Base-by-base conservation (phyloP, 176 grass and related monocot species). In the Lolium perenne region DNA sequence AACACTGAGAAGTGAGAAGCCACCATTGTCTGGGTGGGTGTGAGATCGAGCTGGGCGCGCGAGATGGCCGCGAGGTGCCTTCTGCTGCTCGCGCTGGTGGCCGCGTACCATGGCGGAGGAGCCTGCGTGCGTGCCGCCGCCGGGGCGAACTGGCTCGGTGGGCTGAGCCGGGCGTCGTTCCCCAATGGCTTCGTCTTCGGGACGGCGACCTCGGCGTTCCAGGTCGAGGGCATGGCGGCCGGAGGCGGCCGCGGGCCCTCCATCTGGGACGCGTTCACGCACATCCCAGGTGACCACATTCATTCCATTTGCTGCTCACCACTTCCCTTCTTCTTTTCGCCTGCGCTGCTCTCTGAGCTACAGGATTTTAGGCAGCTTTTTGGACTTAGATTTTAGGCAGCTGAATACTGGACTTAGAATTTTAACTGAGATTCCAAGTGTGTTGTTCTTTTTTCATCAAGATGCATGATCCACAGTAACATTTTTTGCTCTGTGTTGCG, bases 251-350 rank as follows among this genome's bases (percentile, higher is more conserved):
- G 89, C 49, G 92, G 92, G 3, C 89, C 92, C 4, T 83, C 32
- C 78, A 91, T 94, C 70, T 94, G 92, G 92, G 92, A 94, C 77
- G 84, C 58, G 8, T 94, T 91, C 84, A 89, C 88, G 74, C 87
- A 94, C 61, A 88, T 48, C 38, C 83, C 92, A 32, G 89, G 92
- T 91, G 49, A 55, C 26, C 1, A 2, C 26, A 38, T 66, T 66
- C 63, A 16, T 38, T 35, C 15, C 8, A 23, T 1, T 74, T 65
- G 61, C 12, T 64, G 25, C 61, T 14, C 26, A 7, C 61, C 23
- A 64, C 25, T 32, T 13, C 25, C 13, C 20, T 32, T 32, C 40
- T 41, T 43, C 41, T 29, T 11, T 29, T 63, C 60, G 60, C 4
- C 4, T 14, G 4, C 26, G 23, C 60, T 29, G 60, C 25, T 32